Percentiles rank a stretch among this genome's conserved stretches.
phyloP scores from a whole-genome alignment of 345 rosid genomes.

The Hypericum androsaemum region DNA sequence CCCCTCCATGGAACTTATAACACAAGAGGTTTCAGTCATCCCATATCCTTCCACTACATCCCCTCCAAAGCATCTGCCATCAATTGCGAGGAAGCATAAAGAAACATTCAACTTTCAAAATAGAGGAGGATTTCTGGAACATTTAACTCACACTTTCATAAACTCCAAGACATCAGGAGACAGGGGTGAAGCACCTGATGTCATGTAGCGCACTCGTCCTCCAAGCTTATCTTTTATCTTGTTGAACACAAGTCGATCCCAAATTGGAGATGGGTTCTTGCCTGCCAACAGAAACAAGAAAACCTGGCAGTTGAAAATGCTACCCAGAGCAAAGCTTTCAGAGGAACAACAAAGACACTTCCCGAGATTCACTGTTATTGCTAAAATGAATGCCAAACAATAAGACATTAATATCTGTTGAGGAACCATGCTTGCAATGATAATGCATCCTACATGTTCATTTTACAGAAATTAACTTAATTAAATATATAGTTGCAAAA shows the following conservation, averaged over 20 bases:
- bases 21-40: constrained; percentile 69
- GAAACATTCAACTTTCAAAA: neutral
- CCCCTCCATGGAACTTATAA: constrained; percentile 44
- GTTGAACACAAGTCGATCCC: constrained; percentile 97
- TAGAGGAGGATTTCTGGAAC: constrained; percentile 7
- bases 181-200: constrained; percentile 93
- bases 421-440: no score
- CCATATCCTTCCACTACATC: constrained; percentile 59
- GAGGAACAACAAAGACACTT: no score
- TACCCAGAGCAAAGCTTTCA: no score
- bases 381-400: no score
- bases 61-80: constrained; percentile 77
- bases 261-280: constrained; percentile 84
- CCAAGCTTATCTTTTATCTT: constrained; percentile 85
- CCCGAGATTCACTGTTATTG: no score
- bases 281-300: constrained; percentile 31
- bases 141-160: constrained; percentile 62
- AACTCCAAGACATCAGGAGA: constrained; percentile 96
- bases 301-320: neutral
- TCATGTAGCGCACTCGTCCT: constrained; percentile 78
- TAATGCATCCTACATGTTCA: no score
- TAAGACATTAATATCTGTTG: no score
- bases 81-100: neutral
- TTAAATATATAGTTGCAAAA: no score
- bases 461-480: no score